Evolutionary conservation across 306 rosid genomes (phyloP), one percentile per base, ranked within the genome.

Genomic region (Rosa persica): DNA sequence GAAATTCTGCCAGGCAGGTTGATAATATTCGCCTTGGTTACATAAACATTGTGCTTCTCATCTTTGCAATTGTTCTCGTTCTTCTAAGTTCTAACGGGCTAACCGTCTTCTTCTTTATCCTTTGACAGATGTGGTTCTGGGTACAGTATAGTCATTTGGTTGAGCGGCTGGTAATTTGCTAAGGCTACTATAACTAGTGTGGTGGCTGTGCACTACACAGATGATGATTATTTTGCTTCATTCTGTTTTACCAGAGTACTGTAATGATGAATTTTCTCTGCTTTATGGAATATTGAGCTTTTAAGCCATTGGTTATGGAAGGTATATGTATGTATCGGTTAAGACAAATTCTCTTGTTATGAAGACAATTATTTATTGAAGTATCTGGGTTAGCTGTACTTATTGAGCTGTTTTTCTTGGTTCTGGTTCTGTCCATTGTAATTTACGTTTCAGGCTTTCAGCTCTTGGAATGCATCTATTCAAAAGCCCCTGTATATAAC

Each of bases 21-120:
- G 42, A 62, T 62, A 1, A 15, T 42, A 60, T 20, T 48, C 0
- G 42, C 76, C 81, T 25, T 73, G 55, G n/a, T 72, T 39, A 61
- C 75, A 36, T 79, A 75, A 58, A 25, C 60, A 81, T 6, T 23
- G 0, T 74, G 65, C 55, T 73, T 79, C 73, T 39, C 79, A 46
- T 61, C 48, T 30, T 82, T 84, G 47, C 66, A 57, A 43, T 40
- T 79, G 20, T 67, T 71, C 11, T 66, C 49, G 38, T 19, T 72
- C 68, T 61, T 30, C n/a, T 22, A 22, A 9, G n/a, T 27, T 49
- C 5, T 43, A 20, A 3, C 12, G n/a, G 27, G 36, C 30, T 54
- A 55, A 80, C 72, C 8, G 12, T 46, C 42, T 43, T 46, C 54
- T 9, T 57, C 23, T 40, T 27, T 15, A 66, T 72, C 27, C 16